Evolutionary conservation across 2,329 filamentous ascomycete species (phyloP).

Genomic region (Tolypocladium pustulatum): DNA sequence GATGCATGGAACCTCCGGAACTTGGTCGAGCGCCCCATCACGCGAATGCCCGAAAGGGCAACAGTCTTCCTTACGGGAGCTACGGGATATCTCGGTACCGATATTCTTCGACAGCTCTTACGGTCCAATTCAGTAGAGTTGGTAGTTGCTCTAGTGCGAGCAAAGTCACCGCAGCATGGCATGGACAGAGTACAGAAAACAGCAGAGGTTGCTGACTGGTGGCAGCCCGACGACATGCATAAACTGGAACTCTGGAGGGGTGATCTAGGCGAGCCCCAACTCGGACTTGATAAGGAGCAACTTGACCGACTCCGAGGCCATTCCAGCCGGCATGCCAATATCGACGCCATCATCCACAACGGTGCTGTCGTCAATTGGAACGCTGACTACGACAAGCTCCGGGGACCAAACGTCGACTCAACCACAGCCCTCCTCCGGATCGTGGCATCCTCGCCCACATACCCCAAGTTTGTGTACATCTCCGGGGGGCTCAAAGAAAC

Average conservation of each 20-base stretch:
- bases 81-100: conserved; percentile 64
- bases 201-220: conserved; percentile 6
- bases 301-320: conserved; percentile 40
- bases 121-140: conserved; percentile 26
- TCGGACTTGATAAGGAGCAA: conserved; percentile 2
- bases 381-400: conserved; percentile 61
- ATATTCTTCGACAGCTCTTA: conserved; percentile 63
- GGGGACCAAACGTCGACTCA: conserved; percentile 56
- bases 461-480: conserved; percentile 12
- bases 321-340: conserved; percentile 30
- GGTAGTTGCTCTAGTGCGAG: conserved; percentile 65
- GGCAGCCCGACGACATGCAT: not conserved
- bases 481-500: conserved; percentile 10
- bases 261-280: conserved; percentile 1
- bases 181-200: conserved; percentile 45
- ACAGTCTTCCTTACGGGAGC: conserved; percentile 76
- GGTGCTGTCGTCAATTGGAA: conserved; percentile 77
- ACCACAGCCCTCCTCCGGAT: conserved; percentile 9
- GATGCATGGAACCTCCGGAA: not conserved
- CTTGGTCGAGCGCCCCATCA: not conserved
- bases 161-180: conserved; percentile 44
- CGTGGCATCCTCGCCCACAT: conserved; percentile 3
- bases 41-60: not conserved
- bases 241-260: conserved; percentile 8
- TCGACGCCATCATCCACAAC: conserved; percentile 71